Percentiles rank a stretch among this genome's conserved stretches.
Conservation (phyloP, 2,329 filamentous ascomycete species). For the Arthrobotrys musiformis region DNA sequence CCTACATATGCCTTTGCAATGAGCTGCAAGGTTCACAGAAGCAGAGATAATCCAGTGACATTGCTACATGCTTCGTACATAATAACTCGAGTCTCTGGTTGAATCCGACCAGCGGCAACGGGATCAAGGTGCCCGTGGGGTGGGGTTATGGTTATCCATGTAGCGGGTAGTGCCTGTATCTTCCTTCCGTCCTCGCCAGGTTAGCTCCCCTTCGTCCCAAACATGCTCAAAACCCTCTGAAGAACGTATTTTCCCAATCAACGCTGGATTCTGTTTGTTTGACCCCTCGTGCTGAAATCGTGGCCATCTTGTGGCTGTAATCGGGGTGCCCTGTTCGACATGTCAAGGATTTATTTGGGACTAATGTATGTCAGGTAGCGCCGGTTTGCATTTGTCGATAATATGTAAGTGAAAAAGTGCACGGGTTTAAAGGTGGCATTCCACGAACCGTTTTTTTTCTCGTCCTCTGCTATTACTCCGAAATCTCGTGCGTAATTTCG, state of each 20-base stretch:
- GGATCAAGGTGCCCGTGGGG: slow-evolving; percentile 53
- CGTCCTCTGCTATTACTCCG: slow-evolving; percentile 15
- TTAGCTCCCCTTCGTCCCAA: slow-evolving; percentile 37
- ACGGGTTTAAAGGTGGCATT: background rate
- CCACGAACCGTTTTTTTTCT: background rate
- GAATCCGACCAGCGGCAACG: slow-evolving; percentile 42
- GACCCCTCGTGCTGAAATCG: slow-evolving; percentile 41
- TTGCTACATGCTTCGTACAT: background rate
- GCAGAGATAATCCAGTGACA: slow-evolving; percentile 25
- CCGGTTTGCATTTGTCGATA: slow-evolving; percentile 2
- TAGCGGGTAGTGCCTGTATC: slow-evolving; percentile 51
- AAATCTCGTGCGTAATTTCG: slow-evolving; percentile 42
- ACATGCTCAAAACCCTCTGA: background rate
- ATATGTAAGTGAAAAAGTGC: slow-evolving; percentile 2
- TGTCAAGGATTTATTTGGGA: slow-evolving; percentile 17
- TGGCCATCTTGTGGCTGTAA: slow-evolving; percentile 36
- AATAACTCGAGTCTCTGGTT: no score
- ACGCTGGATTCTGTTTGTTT: background rate
- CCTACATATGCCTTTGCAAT: slow-evolving; percentile 29
- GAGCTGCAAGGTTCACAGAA: slow-evolving; percentile 47
- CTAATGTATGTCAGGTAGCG: slow-evolving; percentile 20
- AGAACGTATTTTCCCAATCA: slow-evolving; percentile 13
- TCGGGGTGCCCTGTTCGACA: slow-evolving; percentile 1
- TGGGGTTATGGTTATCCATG: slow-evolving; percentile 53
- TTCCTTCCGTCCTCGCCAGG: slow-evolving; percentile 52